Percentiles rank a stretch among this genome's conserved stretches.
Evolutionary conservation across 2,329 filamentous ascomycete genomes (phyloP).

Genomic region (Furcasterigmium sp.): DNA sequence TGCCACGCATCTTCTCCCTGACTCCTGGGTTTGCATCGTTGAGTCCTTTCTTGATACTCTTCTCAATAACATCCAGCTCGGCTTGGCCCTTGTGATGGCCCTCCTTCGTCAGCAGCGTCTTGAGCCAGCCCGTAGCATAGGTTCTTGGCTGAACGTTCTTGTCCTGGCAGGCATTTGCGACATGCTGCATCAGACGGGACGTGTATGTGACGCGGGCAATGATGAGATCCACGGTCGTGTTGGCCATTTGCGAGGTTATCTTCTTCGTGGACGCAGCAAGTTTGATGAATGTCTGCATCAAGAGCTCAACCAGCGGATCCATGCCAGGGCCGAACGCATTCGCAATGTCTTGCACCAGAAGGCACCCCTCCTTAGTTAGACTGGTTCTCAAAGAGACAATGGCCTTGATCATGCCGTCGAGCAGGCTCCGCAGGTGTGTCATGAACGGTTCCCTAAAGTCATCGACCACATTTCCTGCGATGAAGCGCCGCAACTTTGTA

Average conservation of each 20-base stretch:
- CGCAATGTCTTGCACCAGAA: constrained; percentile 79
- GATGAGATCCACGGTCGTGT: constrained; percentile 73
- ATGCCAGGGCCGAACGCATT: constrained; percentile 69
- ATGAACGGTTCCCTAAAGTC: constrained; percentile 73
- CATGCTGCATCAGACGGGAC: constrained; percentile 75
- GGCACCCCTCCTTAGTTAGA: constrained; percentile 80
- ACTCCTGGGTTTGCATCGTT: constrained; percentile 85
- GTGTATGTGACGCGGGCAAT: constrained; percentile 77
- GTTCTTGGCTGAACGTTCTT: constrained; percentile 87
- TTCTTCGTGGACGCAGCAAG: constrained; percentile 88
- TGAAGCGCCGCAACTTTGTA: constrained; percentile 68
- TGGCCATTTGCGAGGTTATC: constrained; percentile 80
- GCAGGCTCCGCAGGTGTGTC: constrained; percentile 61
- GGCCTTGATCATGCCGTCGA: constrained; percentile 87
- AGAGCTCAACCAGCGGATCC: constrained; percentile 83
- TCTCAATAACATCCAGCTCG: constrained; percentile 80
- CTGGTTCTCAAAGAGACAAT: constrained; percentile 82
- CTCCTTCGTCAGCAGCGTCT: constrained; percentile 74
- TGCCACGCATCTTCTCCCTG: constrained; percentile 75
- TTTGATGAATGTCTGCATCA: constrained; percentile 86
- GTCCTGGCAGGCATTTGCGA: constrained; percentile 78
- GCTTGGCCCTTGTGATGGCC: constrained; percentile 72
- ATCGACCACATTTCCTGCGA: constrained; percentile 75
- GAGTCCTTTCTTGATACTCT: constrained; percentile 85
- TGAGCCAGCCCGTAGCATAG: constrained; percentile 78